Percentiles rank a stretch among this genome's conserved stretches.
phyloP scores from a whole-genome alignment of 805 yeast species.

The Teunomyces cretensis region DNA sequence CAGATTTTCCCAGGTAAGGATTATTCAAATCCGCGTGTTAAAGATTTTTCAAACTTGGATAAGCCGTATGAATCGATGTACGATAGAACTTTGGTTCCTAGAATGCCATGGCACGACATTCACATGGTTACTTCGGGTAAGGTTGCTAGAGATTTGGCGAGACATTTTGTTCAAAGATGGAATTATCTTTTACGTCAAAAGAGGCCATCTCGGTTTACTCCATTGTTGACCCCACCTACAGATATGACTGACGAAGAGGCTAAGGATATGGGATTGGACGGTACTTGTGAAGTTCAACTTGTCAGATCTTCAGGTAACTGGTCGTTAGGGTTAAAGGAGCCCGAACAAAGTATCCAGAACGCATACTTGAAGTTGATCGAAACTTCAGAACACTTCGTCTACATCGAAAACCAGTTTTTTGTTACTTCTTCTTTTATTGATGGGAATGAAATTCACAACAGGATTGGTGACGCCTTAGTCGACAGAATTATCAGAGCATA shows the following conservation, averaged over 20 bases:
- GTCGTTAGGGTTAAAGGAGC: slow-evolving; percentile 86
- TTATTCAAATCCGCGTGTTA: slow-evolving; percentile 91
- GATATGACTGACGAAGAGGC: slow-evolving; percentile 78
- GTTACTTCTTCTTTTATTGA: slow-evolving; percentile 85
- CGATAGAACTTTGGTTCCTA: slow-evolving; percentile 73
- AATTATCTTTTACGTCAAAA: slow-evolving; percentile 89
- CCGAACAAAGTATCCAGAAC: slow-evolving; percentile 86
- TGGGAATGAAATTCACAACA: slow-evolving; percentile 79
- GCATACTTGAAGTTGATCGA: slow-evolving; percentile 91
- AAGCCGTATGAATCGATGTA: slow-evolving; percentile 91
- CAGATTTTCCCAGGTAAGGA: slow-evolving; percentile 95
- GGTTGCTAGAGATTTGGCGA: slow-evolving; percentile 85
- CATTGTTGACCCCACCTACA: slow-evolving; percentile 87
- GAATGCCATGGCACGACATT: slow-evolving; percentile 99
- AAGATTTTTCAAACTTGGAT: slow-evolving; percentile 78
- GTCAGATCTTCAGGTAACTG: slow-evolving; percentile 87
- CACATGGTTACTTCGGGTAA: slow-evolving; percentile 96
- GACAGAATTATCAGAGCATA: slow-evolving; percentile 92
- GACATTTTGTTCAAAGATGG: slow-evolving; percentile 98
- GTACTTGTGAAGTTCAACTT: slow-evolving; percentile 90
- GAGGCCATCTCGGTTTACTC: slow-evolving; percentile 91
- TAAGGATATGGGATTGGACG: slow-evolving; percentile 57
- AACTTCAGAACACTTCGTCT: slow-evolving; percentile 87
- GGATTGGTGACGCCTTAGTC: slow-evolving; percentile 96
- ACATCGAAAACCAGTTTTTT: slow-evolving; percentile 94